Evolutionary conservation across 306 rosid genomes (phyloP).

Genomic region (Alnus rubra): DNA sequence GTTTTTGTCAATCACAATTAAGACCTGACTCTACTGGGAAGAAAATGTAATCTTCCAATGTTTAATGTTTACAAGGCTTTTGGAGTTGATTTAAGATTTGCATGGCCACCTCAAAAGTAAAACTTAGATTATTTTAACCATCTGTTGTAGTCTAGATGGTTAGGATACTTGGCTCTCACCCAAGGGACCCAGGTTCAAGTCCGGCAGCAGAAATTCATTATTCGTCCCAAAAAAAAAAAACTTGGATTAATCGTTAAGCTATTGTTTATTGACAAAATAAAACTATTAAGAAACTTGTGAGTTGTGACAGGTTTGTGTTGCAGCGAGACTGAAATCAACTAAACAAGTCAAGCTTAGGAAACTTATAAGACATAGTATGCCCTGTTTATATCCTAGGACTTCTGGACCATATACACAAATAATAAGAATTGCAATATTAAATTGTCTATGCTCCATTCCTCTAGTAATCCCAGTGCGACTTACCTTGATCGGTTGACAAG

Average conservation of each 20-base stretch:
- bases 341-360: background rate
- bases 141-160: too few relatives aligned
- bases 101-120: background rate
- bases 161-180: too few relatives aligned
- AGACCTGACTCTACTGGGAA: background rate
- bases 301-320: background rate
- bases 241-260: background rate
- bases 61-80: background rate
- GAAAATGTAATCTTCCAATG: background rate
- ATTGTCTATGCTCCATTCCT: background rate
- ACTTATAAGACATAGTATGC: background rate
- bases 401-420: background rate
- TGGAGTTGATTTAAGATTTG: background rate
- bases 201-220: too few relatives aligned
- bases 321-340: background rate
- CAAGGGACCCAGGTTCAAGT: too few relatives aligned
- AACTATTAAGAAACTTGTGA: background rate
- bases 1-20: background rate
- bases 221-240: background rate
- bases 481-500: conserved; percentile 95
- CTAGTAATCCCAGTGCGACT: conserved; percentile 12
- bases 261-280: background rate
- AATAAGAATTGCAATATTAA: background rate
- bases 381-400: background rate
- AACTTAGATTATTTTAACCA: background rate